Base-by-base conservation (phyloP, 768 basidiomycete species). In the Leccinum boreale region DNA sequence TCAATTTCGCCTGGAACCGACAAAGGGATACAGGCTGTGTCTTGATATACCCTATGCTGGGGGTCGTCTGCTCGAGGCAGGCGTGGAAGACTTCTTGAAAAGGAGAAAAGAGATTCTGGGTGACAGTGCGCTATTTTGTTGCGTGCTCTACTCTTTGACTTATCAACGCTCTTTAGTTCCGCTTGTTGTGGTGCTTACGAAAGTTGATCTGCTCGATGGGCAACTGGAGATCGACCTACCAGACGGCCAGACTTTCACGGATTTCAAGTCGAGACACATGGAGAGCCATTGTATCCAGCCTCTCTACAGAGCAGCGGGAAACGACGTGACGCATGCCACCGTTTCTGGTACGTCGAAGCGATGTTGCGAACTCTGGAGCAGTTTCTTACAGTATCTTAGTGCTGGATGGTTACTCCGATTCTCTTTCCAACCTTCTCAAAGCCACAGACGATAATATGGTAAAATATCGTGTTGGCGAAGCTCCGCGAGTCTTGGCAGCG, bases 151-250 rank as follows among this genome's bases (percentile, higher is more conserved):
- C 63, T 59, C 4, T 44, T 19, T 44, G 4, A 19, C 42, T 44
- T 44, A 44, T 4, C 2, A 4, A 9, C 4, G 42, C 42, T 19
- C 42, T 44, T 44, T 44, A 44, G 42, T 44, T 11, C 42, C 42
- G 10, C 55, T 64, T 14, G 59, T 64, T 2, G 53, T 62, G 28
- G 63, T 64, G 1, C 63, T 64, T 35, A 64, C 63, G 2, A 64
- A 65, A 52, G 33, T 53, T 6, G 63, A 64, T 36, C 24, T 61
- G 8, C 53, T 64, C 2, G 50, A 52, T 23, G 15, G 0, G 2
- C 59, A 52, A 4, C 23, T 65, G n/a, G 46, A 55, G 14, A 7
- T 62, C 17, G 47, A 61, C 15, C 23, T 19, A 26, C 29, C 55
- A 1, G 24, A 1, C 14, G 6, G 23, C 44, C 36, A 52, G 46